phyloP scores from a whole-genome alignment of 208 protist genomes.

The Trypanosoma lewisi region DNA sequence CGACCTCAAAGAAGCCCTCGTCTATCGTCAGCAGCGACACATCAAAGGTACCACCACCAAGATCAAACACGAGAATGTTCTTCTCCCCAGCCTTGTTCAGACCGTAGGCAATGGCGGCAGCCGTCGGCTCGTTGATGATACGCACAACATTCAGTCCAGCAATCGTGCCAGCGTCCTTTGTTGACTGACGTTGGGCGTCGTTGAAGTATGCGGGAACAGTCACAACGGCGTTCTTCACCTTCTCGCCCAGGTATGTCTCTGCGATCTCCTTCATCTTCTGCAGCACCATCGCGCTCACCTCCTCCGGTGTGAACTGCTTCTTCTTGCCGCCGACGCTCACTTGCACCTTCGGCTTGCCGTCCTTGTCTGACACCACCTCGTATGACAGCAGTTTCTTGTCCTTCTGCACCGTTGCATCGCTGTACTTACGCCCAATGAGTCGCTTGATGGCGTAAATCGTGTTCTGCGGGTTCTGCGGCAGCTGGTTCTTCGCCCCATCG shows the following conservation, averaged over 20 bases:
- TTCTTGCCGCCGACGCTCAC: conserved; percentile 62
- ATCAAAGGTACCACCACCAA: conserved; percentile 97
- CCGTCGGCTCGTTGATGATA: conserved; percentile 98
- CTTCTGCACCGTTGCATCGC: conserved; percentile 84
- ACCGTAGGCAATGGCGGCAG: conserved; percentile 97
- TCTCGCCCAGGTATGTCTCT: conserved; percentile 94
- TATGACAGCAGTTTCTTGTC: conserved; percentile 96
- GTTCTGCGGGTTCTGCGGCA: conserved; percentile 75
- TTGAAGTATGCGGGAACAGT: conserved; percentile 98
- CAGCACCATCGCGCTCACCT: conserved; percentile 96
- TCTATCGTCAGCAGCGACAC: conserved; percentile 98
- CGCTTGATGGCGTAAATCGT: conserved; percentile 96
- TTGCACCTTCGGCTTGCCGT: conserved; percentile 48
- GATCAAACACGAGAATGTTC: conserved; percentile 95
- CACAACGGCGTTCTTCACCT: conserved; percentile 94
- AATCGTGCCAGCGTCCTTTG: conserved; percentile 98
- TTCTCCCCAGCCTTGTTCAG: conserved; percentile 86
- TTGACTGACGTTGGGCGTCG: conserved; percentile 96
- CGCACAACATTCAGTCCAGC: conserved; percentile 94
- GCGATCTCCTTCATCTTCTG: conserved; percentile 92
- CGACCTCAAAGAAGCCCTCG: conserved; percentile 98
- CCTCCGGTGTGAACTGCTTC: conserved; percentile 94
- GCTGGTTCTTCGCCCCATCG: conserved; percentile 94
- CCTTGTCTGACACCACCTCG: conserved; percentile 58
- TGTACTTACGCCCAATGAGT: conserved; percentile 90